Conservation (phyloP, 352 stramenopile genomes). For the Phytophthora cryptogea region DNA sequence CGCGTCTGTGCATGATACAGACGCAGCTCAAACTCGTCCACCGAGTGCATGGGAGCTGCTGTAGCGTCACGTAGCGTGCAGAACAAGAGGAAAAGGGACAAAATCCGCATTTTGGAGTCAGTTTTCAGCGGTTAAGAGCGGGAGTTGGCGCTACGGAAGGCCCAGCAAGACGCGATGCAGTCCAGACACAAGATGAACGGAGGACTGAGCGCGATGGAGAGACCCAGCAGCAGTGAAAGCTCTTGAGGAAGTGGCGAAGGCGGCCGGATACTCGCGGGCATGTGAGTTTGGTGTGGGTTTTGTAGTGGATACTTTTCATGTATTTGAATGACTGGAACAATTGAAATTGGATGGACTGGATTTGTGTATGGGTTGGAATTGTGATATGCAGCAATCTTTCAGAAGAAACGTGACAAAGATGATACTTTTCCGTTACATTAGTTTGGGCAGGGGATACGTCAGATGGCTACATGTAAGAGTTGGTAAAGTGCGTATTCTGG, state of each 20-base stretch:
- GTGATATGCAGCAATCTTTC: conserved; percentile 17
- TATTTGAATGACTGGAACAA: conserved; percentile 12
- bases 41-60: conserved; percentile 6
- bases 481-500: too few relatives aligned
- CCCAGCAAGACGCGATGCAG: conserved; percentile 18
- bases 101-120: conserved; percentile 20
- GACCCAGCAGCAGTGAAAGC: conserved; percentile 25
- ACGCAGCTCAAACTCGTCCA: conserved; percentile 33
- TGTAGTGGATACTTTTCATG: conserved; percentile 22
- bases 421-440: conserved; percentile 6
- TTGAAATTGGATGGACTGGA: neutral
- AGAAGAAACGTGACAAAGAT: neutral
- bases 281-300: conserved; percentile 6
- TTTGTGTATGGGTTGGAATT: neutral
- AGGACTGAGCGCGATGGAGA: conserved; percentile 36
- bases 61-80: conserved; percentile 3
- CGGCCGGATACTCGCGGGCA: conserved; percentile 13
- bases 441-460: conserved; percentile 4
- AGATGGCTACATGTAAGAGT: conserved; percentile 14
- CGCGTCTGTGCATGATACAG: conserved; percentile 31
- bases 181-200: conserved; percentile 27
- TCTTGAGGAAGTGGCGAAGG: conserved; percentile 20
- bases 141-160: conserved; percentile 2
- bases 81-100: conserved; percentile 9
- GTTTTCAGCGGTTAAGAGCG: conserved; percentile 13